Base-by-base conservation (phyloP, 169 alveolate species). In the Perkinsus chesapeaki region DNA sequence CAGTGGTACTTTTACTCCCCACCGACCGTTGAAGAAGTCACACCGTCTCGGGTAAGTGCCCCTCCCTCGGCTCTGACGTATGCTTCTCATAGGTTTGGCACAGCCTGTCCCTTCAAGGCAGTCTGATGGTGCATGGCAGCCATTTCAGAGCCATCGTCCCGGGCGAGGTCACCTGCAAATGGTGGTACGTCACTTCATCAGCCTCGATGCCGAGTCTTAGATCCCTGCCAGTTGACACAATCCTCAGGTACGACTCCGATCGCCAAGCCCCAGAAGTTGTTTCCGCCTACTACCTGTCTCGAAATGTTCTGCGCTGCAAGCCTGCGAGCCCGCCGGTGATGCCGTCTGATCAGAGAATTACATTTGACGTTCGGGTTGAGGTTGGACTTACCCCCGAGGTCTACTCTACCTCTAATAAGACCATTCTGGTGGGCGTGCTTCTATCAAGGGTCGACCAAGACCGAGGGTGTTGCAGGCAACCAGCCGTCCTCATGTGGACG, bases 1-100 rank as follows among this genome's bases (percentile, higher is more conserved):
- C 93, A 47, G 72, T 91, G 93, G 93, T 39, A 38, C 31, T 91
- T 47, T 36, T 91, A 91, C 73, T 34, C 73, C n/a, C 93, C 93
- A 20, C 73, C 93, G 82, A 39, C 34, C 47, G 93, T 91, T 7
- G 0, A 12, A 39, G 39, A 39, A 23, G 31, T 91, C 73, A 39
- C 37, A 37, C 93, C 93, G 12, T 60, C 82, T 16, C 12, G 36
- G 73, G 93, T 39, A 19, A 39, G 82, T 47, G n/a, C n/a, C 73
- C 20, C 10, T 39, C 39, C 92, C 92, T 38, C 72, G 43, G 92
- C 27, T 1, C 3, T 16, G 47, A 48, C 72, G n/a, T 38, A 27
- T 47, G 92, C 37, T 16, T 27, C 36, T 91, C 23, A 16, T n/a
- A 39, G 73, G 39, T 91, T 23, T 39, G 93, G 93, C 93, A n/a